Base-by-base conservation (phyloP, 1,284 basidiomycete species). In the Mycena sp. region DNA sequence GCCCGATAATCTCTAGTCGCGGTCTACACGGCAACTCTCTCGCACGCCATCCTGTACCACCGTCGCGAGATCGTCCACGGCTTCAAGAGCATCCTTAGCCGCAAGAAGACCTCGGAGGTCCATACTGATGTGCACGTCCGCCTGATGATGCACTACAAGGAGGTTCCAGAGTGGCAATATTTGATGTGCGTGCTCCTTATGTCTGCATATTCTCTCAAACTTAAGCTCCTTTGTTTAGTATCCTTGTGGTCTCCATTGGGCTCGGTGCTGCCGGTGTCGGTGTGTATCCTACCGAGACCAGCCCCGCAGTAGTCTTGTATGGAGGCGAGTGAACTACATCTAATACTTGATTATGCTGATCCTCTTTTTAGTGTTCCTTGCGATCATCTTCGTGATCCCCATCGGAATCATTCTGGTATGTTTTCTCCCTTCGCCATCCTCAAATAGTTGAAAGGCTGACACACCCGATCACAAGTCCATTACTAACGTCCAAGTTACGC, bases 331-430 rank as follows among this genome's bases (percentile, higher is more conserved):
- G 23, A 11, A 11, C 21, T 35, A 17, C 6, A 46, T 19, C 6
- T 37, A 38, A 14, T 16, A 1, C 16, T 29, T 3, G 30, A 28
- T 25, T 37, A 12, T 45, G 29, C 17, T 29, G 26, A 37, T n/a
- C 10, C 37, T 17, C 23, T 7, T 19, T 29, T 12, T 32, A 46
- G 69, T 76, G 17, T 71, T 73, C 60, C 62, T 71, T 53, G 72
- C 78, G 0, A 60, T 75, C 26, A 69, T 80, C 40, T 80, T 77
- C 68, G 71, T 78, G 37, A 68, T 83, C 14, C 81, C 81, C 0
- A 71, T 80, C 37, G 81, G 80, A 26, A 78, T 81, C 60, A 76
- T 82, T 56, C 72, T 75, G 61, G 80, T 80, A 14, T 12, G 57
- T 23, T 6, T 5, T n/a, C 3, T 23, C 16, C 21, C 11, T 21